Base-by-base conservation (phyloP, 208 protist genomes). In the Jaenimonas drosophilae region DNA sequence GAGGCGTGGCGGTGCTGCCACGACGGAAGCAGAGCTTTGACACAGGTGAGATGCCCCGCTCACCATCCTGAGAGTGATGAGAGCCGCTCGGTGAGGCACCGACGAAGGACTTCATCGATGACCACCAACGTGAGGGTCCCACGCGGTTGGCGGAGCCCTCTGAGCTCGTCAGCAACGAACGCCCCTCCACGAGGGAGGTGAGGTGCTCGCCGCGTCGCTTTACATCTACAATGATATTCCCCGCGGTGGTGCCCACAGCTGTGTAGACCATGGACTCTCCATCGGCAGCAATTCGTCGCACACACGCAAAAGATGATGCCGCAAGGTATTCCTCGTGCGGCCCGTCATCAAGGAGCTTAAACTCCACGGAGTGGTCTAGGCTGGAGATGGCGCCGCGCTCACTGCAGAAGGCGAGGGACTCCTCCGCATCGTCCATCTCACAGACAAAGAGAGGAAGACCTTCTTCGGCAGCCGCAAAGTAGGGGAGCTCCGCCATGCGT, bases 391-490 rank as follows among this genome's bases (percentile, higher is more conserved):
- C 70, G 43, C 83, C 83, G 17, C 67, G 59, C 34, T 82, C 63
- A 37, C 67, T 86, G 60, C 83, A 91, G 41, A 91, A 80, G 6
- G 73, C 78, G 28, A 91, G 63, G 29, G 75, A 84, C 28, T 79
- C 64, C 26, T 84, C 75, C 27, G 65, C 63, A 2, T 36, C 44
- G 31, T 55, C 61, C 59, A 87, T 78, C 59, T 91, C 82, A n/a
- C 66, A 63, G 26, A 87, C 69, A 54, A 87, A 85, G 2, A 87
- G 53, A 19, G 77, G 75, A 0, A 77, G 48, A 5, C 65, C 82
- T 17, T 83, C 82, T 19, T 60, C 36, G 17, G 59, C 60, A 2
- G 71, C 70, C 4, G 58, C 58, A 36, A 86, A 84, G 46, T 62
- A 71, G 3, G 82, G 82, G 43, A 91, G 70, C 46, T 70, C 64